Conservation (phyloP, 176 grass and related monocot species). For the Oryza glaberrima region DNA sequence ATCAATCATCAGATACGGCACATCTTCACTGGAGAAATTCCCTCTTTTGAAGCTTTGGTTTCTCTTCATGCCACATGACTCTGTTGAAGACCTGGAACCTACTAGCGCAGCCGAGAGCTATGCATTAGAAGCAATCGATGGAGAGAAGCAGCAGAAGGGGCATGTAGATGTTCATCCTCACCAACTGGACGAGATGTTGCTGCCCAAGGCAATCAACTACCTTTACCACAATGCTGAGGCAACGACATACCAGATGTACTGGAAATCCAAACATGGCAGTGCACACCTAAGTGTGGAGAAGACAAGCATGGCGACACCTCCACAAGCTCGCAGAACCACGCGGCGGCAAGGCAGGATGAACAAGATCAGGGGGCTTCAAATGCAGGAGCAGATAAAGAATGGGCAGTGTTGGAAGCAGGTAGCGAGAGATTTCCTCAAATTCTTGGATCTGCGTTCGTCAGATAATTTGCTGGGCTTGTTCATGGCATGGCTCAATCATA, state of each 20-base stretch:
- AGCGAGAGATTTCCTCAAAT: not conserved
- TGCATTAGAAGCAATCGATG: slow-evolving; percentile 1
- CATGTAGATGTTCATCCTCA: not conserved
- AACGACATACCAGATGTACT: not conserved
- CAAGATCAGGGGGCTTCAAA: not conserved
- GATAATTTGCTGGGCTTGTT: not conserved
- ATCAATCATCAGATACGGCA: no score
- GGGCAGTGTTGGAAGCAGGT: not conserved
- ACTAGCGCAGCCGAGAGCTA: not conserved
- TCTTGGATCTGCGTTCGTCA: not conserved
- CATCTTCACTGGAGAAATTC: not conserved
- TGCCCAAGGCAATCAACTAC: slow-evolving; percentile 1
- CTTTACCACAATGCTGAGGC: not conserved
- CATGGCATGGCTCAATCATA: not conserved
- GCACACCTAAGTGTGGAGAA: no score
- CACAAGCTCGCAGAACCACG: no score
- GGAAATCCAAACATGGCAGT: not conserved
- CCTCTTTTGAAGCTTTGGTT: not conserved
- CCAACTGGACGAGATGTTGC: slow-evolving; percentile 13
- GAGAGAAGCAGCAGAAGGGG: not conserved
- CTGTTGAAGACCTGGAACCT: not conserved
- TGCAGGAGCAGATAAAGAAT: not conserved
- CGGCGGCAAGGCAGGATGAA: no score
- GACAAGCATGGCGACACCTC: no score
- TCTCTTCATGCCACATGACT: not conserved